A percentile compares a stretch with the other conserved stretches of the same genome.
phyloP scores from a whole-genome alignment of 2,329 filamentous ascomycete genomes.

The Aspergillus sp. region DNA sequence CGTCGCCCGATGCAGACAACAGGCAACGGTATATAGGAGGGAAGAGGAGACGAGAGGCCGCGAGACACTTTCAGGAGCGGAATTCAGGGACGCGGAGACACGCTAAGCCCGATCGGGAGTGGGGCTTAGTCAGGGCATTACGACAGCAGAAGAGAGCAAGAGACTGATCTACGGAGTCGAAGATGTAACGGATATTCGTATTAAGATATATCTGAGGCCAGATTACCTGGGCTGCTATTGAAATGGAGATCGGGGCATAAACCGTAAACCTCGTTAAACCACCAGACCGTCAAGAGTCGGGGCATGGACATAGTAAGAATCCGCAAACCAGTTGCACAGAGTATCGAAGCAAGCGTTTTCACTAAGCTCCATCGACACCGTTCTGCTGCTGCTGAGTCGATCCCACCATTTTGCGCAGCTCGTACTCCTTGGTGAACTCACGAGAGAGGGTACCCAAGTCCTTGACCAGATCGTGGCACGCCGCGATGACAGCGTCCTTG shows the following conservation, averaged over 20 bases:
- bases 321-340: slow-evolving; percentile 17
- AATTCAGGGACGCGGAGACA: slow-evolving; percentile 20
- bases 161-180: too few relatives aligned
- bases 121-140: slow-evolving; percentile 1
- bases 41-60: slow-evolving; percentile 13
- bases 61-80: slow-evolving; percentile 9
- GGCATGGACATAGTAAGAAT: slow-evolving; percentile 6
- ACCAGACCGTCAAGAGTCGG: not conserved
- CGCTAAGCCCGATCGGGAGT: slow-evolving; percentile 13
- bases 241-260: not conserved
- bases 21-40: slow-evolving; percentile 8
- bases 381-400: slow-evolving; percentile 47
- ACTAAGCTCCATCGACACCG: slow-evolving; percentile 15
- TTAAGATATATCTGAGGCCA: too few relatives aligned
- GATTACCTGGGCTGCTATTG: too few relatives aligned
- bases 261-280: slow-evolving; percentile 1
- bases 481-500: slow-evolving; percentile 75
- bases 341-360: slow-evolving; percentile 2
- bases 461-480: slow-evolving; percentile 73
- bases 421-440: slow-evolving; percentile 88
- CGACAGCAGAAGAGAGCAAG: not conserved
- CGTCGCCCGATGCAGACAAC: slow-evolving; percentile 12
- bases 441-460: slow-evolving; percentile 72
- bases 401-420: slow-evolving; percentile 75
- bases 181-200: too few relatives aligned